Percentiles rank a stretch among this genome's conserved stretches.
Conservation (phyloP, 257 asterid genomes). For the Solanum chilense region DNA sequence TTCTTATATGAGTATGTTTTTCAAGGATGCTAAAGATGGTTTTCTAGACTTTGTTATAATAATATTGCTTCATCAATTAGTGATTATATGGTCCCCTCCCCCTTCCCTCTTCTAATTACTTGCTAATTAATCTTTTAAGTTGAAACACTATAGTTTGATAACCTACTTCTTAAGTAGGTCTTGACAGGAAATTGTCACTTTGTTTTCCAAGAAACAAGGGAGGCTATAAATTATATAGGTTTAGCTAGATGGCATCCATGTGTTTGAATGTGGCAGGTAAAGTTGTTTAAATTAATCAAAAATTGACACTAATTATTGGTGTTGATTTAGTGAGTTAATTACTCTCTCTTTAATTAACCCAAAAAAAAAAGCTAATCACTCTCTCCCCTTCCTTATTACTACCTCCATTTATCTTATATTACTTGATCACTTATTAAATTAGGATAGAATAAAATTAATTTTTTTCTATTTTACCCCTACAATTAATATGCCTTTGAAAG, state of each 20-base stretch:
- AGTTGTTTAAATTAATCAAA: neutral
- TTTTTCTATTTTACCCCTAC: too few relatives aligned
- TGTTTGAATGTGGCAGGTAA: neutral
- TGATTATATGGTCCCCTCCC: neutral
- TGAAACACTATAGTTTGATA: neutral
- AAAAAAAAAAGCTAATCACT: neutral
- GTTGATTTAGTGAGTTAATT: neutral
- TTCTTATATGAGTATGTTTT: neutral
- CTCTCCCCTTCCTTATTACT: neutral
- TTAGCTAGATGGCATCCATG: neutral
- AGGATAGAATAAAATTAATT: too few relatives aligned
- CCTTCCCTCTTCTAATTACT: neutral
- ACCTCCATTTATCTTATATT: too few relatives aligned
- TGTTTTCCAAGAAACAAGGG: neutral
- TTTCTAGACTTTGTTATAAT: neutral
- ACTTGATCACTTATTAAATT: too few relatives aligned
- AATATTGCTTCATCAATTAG: neutral
- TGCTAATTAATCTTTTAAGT: neutral
- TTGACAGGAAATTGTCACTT: neutral
- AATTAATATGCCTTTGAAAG: too few relatives aligned
- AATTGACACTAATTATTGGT: neutral
- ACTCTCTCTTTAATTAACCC: neutral
- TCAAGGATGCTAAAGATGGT: neutral
- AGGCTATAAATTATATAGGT: neutral
- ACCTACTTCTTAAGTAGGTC: neutral